Base-by-base conservation (phyloP, 176 grass and related monocot species). In the Aegilops sharonensis region DNA sequence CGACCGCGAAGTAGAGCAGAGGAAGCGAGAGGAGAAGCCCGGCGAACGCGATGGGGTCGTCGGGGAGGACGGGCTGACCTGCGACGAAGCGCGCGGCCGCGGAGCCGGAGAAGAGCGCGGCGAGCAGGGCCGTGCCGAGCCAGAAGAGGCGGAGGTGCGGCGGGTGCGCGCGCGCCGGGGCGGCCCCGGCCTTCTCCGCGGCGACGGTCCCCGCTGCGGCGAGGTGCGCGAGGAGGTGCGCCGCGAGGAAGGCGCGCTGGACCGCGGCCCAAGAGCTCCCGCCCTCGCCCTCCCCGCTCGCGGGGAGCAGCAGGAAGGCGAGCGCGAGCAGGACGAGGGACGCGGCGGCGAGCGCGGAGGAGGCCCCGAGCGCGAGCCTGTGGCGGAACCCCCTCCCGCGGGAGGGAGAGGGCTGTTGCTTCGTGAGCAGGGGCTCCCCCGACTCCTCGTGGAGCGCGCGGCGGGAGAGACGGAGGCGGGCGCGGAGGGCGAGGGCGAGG, bases 131-230 rank as follows among this genome's bases (percentile, higher is more conserved):
- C 1, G 88, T 78, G 29, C 18, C 63, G 43, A 86, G 37, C 90
- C 93, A 95, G 90, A 90, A 95, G 56, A 85, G 1, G 35, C 93
- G 77, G 56, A 95, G 82, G 63, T 89, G 77, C 4, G 20, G 9
- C 14, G 88, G 88, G 80, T 88, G 90, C 6, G 42, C 2, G 4
- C 17, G 13, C 18, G 39, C 39, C 39, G 35, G 35, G 6, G 35
- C 27, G 0, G 9, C 59, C 15, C 29, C 23, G 18, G 43, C 23
- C 69, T 80, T 94, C 85, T 91, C 90, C 43, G 45, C 82, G 20
- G 37, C 77, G 29, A 92, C 63, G 20, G 81, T 13, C n/a, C 85
- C 65, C 4, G 86, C 71, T 1, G 71, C 85, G 1, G 80, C 88
- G 25, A 89, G 36, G 80, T 95, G 83, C 23, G 88, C 83, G 31